A percentile compares a stretch with the other conserved stretches of the same genome.
phyloP scores from a whole-genome alignment of 768 basidiomycete species.

The Leccinum truebloodii region DNA sequence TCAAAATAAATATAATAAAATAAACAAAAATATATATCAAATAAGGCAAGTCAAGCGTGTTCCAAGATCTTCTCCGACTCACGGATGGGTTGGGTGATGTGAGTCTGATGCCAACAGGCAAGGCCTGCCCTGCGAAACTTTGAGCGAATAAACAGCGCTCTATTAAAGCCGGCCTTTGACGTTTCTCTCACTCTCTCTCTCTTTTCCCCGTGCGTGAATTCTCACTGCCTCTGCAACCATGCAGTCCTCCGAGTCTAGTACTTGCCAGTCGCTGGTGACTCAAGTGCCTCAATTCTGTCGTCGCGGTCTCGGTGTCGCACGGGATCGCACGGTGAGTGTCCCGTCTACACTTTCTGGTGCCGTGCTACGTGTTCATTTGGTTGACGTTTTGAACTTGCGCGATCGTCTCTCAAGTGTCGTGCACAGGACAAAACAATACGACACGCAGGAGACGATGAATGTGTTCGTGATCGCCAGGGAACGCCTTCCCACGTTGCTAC shows the following conservation, averaged over 20 bases:
- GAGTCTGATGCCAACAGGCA: background rate
- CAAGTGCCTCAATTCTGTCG: background rate
- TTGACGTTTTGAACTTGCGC: slow-evolving; percentile 3
- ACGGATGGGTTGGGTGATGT: slow-evolving; percentile 11
- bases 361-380: background rate
- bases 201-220: background rate
- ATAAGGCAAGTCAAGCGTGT: background rate
- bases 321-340: slow-evolving; percentile 15
- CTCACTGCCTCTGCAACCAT: background rate
- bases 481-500: background rate
- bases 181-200: background rate
- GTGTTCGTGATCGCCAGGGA: background rate
- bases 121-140: slow-evolving; percentile 10
- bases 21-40: background rate
- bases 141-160: background rate
- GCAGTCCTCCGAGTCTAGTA: slow-evolving; percentile 1
- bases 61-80: background rate
- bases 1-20: background rate
- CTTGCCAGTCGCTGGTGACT: background rate
- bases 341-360: background rate
- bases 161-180: slow-evolving; percentile 7
- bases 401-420: background rate
- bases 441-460: background rate
- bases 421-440: slow-evolving; percentile 2
- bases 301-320: background rate